Evolutionary conservation across 768 basidiomycete genomes (phyloP).

Genomic region (Leucocoprinus sp.): DNA sequence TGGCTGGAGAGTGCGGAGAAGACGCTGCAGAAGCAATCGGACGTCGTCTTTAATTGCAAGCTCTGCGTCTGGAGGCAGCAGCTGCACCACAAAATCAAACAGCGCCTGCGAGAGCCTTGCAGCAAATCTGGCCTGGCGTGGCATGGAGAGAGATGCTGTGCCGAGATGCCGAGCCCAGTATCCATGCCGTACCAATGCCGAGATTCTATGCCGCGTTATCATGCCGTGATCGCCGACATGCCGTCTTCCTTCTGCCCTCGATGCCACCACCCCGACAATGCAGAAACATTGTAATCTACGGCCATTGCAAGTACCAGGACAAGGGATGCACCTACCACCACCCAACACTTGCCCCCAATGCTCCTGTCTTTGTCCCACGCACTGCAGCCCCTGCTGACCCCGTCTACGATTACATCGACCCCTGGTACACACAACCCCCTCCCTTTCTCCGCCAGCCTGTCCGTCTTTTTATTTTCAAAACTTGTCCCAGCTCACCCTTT

Average conservation of each 20-base stretch:
- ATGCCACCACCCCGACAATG: constrained; percentile 61
- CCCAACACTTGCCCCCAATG: constrained; percentile 54
- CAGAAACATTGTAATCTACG: constrained; percentile 86
- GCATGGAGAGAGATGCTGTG: too few species aligned
- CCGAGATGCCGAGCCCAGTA: too few species aligned
- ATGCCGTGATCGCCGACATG: constrained; percentile 79
- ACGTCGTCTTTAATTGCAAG: constrained; percentile 95
- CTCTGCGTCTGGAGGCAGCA: constrained; percentile 85
- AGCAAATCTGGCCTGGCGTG: constrained; percentile 54
- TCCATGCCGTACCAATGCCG: too few species aligned
- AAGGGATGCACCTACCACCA: constrained; percentile 83
- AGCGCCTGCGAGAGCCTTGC: constrained; percentile 83
- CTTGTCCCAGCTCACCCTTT: neutral
- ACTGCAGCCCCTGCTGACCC: constrained; percentile 21
- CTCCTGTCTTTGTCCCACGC: constrained; percentile 81
- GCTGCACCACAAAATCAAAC: constrained; percentile 89
- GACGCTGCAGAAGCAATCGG: constrained; percentile 85
- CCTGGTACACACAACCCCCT: constrained; percentile 30
- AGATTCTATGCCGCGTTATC: constrained; percentile 61
- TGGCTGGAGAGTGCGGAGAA: constrained; percentile 93
- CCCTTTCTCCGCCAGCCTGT: constrained; percentile 67
- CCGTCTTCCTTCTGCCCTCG: constrained; percentile 30
- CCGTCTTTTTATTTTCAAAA: constrained; percentile 10
- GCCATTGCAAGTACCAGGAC: constrained; percentile 80
- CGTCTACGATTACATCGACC: constrained; percentile 16